Evolutionary conservation across 352 stramenopile species (phyloP), one percentile per base, ranked within the genome.

Genomic region (Pythium monospermum): DNA sequence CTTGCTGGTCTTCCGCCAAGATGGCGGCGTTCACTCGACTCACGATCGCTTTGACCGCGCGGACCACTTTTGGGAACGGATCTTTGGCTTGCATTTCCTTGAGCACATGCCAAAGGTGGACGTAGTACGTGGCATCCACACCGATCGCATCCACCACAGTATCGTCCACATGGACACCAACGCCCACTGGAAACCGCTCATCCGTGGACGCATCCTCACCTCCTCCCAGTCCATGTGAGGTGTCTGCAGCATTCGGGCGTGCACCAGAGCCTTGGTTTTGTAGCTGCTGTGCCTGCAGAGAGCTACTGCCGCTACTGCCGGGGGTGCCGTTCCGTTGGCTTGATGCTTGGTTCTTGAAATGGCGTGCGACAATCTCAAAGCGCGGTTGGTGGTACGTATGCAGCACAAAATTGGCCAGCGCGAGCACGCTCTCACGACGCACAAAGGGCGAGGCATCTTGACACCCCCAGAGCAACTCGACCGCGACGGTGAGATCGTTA

Each of bases 401-500:
- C 13, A 96, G 52, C 15, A 96, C 73, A 13, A 97, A 60, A 53
- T 88, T 83, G 21, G 85, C 82, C 5, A 97, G 53, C 4, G 81
- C 88, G 6, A 97, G 47, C 12, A 95, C 76, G 38, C 78, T 87
- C 54, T 96, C 86, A 26, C 70, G 65, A 27, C 89, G 71, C 11
- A 97, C 81, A 16, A 96, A 53, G 16, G 87, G 85, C 21, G 82
- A 93, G 37, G 77, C 85, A 58, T 96, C 85, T 23, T 76, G 75
- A 31, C 73, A 91, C 10, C 66, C 83, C 33, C 62, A 82, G 18
- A 87, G 46, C 40, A 90, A 37, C 32, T 89, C 84, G 26, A 79
- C 74, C 16, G 81, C 74, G 40, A 91, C 69, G 13, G 77, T 22
- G 45, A 95, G 82, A 31, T 93, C 76, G 19, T 74, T 76, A 22